phyloP scores from a whole-genome alignment of 1,284 basidiomycete species.

The Tilletiopsis washingtonensis region DNA sequence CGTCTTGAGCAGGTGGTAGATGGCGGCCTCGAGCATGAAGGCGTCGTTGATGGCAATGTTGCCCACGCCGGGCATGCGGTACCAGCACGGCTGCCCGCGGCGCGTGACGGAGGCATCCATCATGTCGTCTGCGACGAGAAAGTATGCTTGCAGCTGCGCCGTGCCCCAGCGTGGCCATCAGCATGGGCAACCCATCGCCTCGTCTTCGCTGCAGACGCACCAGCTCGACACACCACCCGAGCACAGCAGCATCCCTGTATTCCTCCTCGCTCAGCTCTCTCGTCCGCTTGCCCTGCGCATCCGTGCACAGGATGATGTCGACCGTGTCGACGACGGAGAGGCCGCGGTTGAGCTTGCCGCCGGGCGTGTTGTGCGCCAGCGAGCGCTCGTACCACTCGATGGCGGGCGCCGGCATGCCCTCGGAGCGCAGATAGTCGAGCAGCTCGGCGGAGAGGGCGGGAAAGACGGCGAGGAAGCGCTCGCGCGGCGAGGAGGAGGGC shows the following conservation, averaged over 20 bases:
- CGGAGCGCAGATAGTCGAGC: slow-evolving; percentile 58
- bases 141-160: slow-evolving; percentile 84
- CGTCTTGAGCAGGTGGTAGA: slow-evolving; percentile 80
- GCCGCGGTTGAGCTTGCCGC: slow-evolving; percentile 93
- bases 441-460: slow-evolving; percentile 55
- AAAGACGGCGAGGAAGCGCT: slow-evolving; percentile 53
- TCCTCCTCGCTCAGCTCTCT: slow-evolving; percentile 52
- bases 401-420: slow-evolving; percentile 65
- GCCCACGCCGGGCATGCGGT: slow-evolving; percentile 57
- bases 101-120: slow-evolving; percentile 93
- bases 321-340: slow-evolving; percentile 89
- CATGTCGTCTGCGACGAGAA: slow-evolving; percentile 95
- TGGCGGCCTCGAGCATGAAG: slow-evolving; percentile 91
- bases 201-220: slow-evolving; percentile 55
- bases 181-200: neutral
- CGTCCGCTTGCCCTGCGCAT: slow-evolving; percentile 54
- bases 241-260: slow-evolving; percentile 77
- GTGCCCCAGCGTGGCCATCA: neutral
- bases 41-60: slow-evolving; percentile 93
- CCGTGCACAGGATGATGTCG: slow-evolving; percentile 60
- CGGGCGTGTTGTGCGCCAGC: slow-evolving; percentile 87
- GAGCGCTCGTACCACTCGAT: slow-evolving; percentile 64
- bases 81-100: slow-evolving; percentile 98
- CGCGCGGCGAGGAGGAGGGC: slow-evolving; percentile 24
- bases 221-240: slow-evolving; percentile 94